Percentiles rank a stretch among this genome's conserved stretches.
Conservation (phyloP, 1,284 basidiomycete species). For the Taiwanofungus camphoratus region DNA sequence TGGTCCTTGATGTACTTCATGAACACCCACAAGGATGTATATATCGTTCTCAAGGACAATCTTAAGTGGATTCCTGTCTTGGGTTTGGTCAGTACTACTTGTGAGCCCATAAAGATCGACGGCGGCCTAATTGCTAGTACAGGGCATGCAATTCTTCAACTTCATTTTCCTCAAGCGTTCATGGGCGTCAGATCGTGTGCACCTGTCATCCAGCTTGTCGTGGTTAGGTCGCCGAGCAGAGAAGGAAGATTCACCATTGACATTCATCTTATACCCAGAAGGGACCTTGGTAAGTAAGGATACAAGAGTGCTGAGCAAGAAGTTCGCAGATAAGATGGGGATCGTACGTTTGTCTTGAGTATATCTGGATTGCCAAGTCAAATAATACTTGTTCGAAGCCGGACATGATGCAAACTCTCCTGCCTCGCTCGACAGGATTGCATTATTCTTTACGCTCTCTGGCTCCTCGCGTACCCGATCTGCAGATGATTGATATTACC, state of each 20-base stretch:
- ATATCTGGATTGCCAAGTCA: not conserved
- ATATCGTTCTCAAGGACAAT: constrained; percentile 87
- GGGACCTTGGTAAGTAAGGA: constrained; percentile 84
- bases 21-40: constrained; percentile 66
- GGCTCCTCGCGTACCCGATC: constrained; percentile 66
- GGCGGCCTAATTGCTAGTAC: not conserved
- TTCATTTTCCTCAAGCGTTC: constrained; percentile 88
- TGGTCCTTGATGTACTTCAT: constrained; percentile 85
- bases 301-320: constrained; percentile 78
- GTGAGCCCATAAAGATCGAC: not conserved
- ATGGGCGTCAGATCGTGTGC: constrained; percentile 76
- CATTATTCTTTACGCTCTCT: constrained; percentile 83
- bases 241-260: constrained; percentile 63
- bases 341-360: constrained; percentile 43
- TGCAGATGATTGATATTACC: constrained; percentile 86
- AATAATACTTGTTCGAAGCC: constrained; percentile 37
- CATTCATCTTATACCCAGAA: constrained; percentile 88
- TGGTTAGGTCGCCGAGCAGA: constrained; percentile 56
- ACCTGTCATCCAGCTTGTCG: constrained; percentile 55
- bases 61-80: constrained; percentile 84
- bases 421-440: constrained; percentile 89
- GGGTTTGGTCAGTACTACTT: constrained; percentile 66
- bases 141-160: constrained; percentile 89
- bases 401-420: constrained; percentile 74
- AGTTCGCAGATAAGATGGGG: constrained; percentile 78